Base-by-base conservation (phyloP, 768 basidiomycete species). In the Boletus reticuloceps region DNA sequence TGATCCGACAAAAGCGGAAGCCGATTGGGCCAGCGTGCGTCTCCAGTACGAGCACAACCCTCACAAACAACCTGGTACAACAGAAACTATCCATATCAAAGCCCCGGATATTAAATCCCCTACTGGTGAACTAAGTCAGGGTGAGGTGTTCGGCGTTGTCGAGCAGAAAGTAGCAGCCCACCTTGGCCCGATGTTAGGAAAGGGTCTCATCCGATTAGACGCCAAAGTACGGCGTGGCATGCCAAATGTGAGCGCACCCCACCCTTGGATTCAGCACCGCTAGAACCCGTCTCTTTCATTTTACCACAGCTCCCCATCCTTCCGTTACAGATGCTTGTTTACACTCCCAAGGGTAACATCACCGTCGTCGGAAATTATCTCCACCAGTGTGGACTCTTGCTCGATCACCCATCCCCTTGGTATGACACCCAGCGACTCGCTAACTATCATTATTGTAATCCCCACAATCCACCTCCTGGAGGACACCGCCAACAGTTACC, bases 291-390 rank as follows among this genome's bases (percentile, higher is more conserved):
- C 64, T 58, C 57, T 63, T 54, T 57, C 51, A 58, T 56, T 27
- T 50, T 57, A 38, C 39, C 51, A 13, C 47, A 95, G 91, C 79
- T 89, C 50, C 89, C 90, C 46, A 90, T 94, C 51, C 77, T 96
- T 43, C 83, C 86, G 20, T 78, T 98, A 17, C 88, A 89, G 65
- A 81, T 97, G 71, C 82, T 97, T 38, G 85, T 98, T 31, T 96
- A 90, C 72, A 96, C 96, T 6, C 92, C 93, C 6, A 97, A 96
- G 69, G 91, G 92, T 32, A 94, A 98, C 72, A 88, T 98, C 58
- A 75, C 79, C 32, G 85, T 88, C 51, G 88, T 99, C 58, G 86
- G 91, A 58, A 78, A 83, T 64, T 85, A 85, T 64, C 80, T 98
- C 47, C 81, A 84, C 22, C 78, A 82, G 54, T 79, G 80, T 56